These are phyloP conservation scores for Dactylonectria estremocensis DNA, from an alignment of 2,329 filamentous ascomycete genomes.

Conservation along the genomic window DNA sequence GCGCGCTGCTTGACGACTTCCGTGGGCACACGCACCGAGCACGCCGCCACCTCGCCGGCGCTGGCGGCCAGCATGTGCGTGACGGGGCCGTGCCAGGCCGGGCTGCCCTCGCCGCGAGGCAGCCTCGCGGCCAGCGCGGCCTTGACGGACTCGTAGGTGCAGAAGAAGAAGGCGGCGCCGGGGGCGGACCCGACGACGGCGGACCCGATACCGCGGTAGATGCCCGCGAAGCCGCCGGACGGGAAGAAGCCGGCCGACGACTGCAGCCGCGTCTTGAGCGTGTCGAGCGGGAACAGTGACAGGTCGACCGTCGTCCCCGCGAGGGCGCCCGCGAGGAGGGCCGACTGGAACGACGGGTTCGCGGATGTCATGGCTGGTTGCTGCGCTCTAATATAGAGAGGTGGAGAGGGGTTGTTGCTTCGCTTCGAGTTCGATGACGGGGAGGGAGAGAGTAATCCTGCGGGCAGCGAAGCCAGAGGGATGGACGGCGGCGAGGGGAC, in stretches of 20 bases:
- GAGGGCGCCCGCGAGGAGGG: conserved; percentile 85
- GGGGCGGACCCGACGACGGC: conserved; percentile 93
- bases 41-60: conserved; percentile 91
- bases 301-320: conserved; percentile 97
- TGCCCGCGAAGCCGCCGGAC: conserved; percentile 89
- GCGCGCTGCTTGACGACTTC: conserved; percentile 98
- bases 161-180: conserved; percentile 97
- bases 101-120: conserved; percentile 47
- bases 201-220: conserved; percentile 93
- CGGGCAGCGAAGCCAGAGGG: conserved; percentile 6
- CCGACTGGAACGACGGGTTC: conserved; percentile 68
- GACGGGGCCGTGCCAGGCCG: conserved; percentile 52
- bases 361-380: conserved; percentile 29
- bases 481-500: conserved; percentile 19
- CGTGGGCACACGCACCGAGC: conserved; percentile 91
- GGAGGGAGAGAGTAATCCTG: not conserved
- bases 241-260: conserved; percentile 83
- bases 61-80: conserved; percentile 89
- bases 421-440: not conserved
- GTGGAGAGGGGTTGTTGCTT: not conserved
- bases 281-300: conserved; percentile 97
- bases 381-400: not conserved
- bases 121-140: conserved; percentile 58
- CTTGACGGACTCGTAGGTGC: conserved; percentile 89
- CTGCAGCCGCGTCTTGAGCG: conserved; percentile 97